phyloP scores from a whole-genome alignment of 306 rosid genomes.

The Alnus rubra region DNA sequence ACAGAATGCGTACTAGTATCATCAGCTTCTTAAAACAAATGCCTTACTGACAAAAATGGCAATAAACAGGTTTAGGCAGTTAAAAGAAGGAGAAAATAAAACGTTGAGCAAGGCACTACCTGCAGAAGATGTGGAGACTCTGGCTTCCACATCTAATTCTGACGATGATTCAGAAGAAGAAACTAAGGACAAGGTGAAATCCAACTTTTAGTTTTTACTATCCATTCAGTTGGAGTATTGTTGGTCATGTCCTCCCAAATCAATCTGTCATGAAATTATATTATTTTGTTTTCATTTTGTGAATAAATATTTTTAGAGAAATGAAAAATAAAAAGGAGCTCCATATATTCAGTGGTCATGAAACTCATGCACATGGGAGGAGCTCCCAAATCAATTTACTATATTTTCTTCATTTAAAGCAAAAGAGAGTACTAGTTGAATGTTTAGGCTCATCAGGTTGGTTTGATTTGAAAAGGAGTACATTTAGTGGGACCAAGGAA shows the following conservation, averaged over 20 bases:
- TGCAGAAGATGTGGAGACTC: constrained; percentile 57
- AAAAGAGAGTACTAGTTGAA: constrained; percentile 17
- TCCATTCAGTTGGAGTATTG: neutral
- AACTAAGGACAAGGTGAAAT: constrained; percentile 59
- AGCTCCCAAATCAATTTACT: neutral
- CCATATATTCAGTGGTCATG: constrained; percentile 1
- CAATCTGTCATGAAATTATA: constrained; percentile 1
- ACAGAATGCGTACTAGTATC: constrained; percentile 14
- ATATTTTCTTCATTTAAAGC: constrained; percentile 1
- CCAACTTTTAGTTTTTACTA: constrained; percentile 9
- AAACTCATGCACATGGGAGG: neutral
- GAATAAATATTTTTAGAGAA: neutral
- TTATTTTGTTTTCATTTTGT: neutral
- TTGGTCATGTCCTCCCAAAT: constrained; percentile 4
- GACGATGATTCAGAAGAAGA: constrained; percentile 57
- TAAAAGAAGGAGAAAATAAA: constrained; percentile 67
- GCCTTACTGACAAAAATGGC: constrained; percentile 22
- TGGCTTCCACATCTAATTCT: constrained; percentile 54
- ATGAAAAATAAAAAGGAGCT: neutral
- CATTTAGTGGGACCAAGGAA: constrained; percentile 16
- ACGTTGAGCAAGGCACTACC: constrained; percentile 57
- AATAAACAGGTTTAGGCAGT: constrained; percentile 66
- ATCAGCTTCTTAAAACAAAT: constrained; percentile 17
- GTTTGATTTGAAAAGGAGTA: constrained; percentile 1
- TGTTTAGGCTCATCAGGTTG: constrained; percentile 9